These are phyloP conservation scores for Tylopilus vinaceipallidus DNA, from an alignment of 768 basidiomycete genomes.

Conservation along the genomic window DNA sequence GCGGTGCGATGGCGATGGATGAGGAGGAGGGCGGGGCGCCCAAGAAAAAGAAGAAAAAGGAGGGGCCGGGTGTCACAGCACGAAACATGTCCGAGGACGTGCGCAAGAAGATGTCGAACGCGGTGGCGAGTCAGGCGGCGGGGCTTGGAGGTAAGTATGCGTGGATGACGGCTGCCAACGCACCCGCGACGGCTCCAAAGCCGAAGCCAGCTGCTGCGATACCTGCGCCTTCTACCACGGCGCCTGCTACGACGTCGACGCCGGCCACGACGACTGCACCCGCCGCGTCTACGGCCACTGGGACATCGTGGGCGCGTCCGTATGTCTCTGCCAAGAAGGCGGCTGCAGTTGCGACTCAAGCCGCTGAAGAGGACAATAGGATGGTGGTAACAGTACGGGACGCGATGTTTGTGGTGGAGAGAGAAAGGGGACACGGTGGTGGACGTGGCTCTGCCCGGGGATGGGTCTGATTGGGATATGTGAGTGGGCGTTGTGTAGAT, in stretches of 20 bases:
- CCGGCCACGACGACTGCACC: slow-evolving; percentile 35
- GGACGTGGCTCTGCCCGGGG: slow-evolving; percentile 74
- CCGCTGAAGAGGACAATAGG: slow-evolving; percentile 56
- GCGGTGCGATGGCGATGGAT: slow-evolving; percentile 30
- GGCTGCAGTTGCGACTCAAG: slow-evolving; percentile 30
- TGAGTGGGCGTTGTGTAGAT: slow-evolving; percentile 10
- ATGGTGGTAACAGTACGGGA: slow-evolving; percentile 69
- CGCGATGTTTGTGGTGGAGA: slow-evolving; percentile 83
- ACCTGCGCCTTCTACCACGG: slow-evolving; percentile 29
- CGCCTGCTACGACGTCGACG: slow-evolving; percentile 24
- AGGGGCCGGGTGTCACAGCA: slow-evolving; percentile 80
- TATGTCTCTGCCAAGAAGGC: slow-evolving; percentile 58
- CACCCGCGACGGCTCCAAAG: slow-evolving; percentile 41
- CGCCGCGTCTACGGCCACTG: slow-evolving; percentile 25
- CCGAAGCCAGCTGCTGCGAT: slow-evolving; percentile 33
- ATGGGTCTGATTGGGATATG: slow-evolving; percentile 43
- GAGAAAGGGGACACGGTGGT: slow-evolving; percentile 80
- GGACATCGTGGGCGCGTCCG: slow-evolving; percentile 56
- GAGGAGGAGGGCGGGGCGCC: slow-evolving; percentile 58
- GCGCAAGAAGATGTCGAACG: slow-evolving; percentile 88
- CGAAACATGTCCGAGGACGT: slow-evolving; percentile 91
- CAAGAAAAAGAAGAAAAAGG: slow-evolving; percentile 81
- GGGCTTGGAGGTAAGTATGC: slow-evolving; percentile 79
- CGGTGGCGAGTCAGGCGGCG: slow-evolving; percentile 85
- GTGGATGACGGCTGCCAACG: slow-evolving; percentile 79